Base-by-base conservation (phyloP, 345 rosid genomes). In the Linum tenue region DNA sequence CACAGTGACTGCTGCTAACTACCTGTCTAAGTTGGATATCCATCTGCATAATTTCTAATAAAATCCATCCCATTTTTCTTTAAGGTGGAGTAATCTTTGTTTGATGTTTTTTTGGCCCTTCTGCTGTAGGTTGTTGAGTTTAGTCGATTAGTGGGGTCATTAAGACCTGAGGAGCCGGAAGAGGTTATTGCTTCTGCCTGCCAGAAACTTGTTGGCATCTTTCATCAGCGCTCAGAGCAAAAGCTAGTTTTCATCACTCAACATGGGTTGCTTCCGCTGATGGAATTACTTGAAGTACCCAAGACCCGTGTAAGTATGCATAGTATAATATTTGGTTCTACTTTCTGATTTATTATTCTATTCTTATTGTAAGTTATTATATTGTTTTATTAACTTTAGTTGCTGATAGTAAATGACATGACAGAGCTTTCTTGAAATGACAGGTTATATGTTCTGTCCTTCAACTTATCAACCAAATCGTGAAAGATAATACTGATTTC, bases 181-280 rank as follows among this genome's bases (percentile, higher is more conserved):
- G 97, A 94, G 66, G 90, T 89, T 68, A 88, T 94, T 60, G 82
- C 86, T 39, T 82, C 96, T 72, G 81, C 95, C 42, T 88, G 95
- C 75, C 90, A 78, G 83, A 90, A 83, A 72, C 97, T 94, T 64
- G 71, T 84, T 63, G 70, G 71, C 12, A 85, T 94, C 70, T 90
- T 90, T 76, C 85, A 84, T 69, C 96, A 88, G 78, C 96, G 97
- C 61, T 83, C 92, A 55, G 99, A 84, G 76, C 99, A 91, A 80
- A 91, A 94, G 73, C 73, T 79, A 68, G 85, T 84, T 66, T 88
- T 84, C 76, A 81, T 91, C 70, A 87, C 91, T 64, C 99, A 88
- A 75, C 92, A 82, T 82, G 97, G 99, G 53, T 81, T 94, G 77
- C 92, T 94, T 31, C 97, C 97, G 67, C 75, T 94, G 22, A 78